Evolutionary conservation across 2,329 filamentous ascomycete genomes (phyloP), one percentile per base, ranked within the genome.

Genomic region (Aotearoamyces nothofagi): DNA sequence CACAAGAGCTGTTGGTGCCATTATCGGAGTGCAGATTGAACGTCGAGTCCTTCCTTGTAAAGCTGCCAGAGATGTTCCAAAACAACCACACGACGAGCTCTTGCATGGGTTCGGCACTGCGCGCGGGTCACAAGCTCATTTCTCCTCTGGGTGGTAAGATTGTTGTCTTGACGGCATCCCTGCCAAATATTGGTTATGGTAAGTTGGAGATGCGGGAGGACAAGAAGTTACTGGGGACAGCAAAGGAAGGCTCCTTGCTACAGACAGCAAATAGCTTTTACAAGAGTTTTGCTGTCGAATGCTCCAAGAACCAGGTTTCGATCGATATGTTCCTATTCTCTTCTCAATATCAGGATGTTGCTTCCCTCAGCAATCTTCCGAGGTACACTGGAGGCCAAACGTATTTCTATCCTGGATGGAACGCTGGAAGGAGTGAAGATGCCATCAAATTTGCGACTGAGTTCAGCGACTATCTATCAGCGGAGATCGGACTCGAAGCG

Each of bases 301-400:
- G 90, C 56, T 94, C 86, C 20, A 98, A 98, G 62, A 92, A 92
- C 42, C 90, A 98, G 55, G 90, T 98, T 15, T 96, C 86, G 0
- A 84, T 98, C 41, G 86, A 94, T 52, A 94, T 94, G 86, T 94
- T 94, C 61, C 63, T 94, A 28, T 94, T 93, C 58, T 90, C 82
- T 4, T 86, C 83, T 10, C 81, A 90, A 50, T 94, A 98, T 53
- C 90, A 96, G 55, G 90, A 98, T 51, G 90, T 98, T 29, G 90
- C 90, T 4, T 93, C 86, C 17, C 64, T 98, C 30, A 93, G 84
- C 62, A 94, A 94, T 53, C 64, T 98, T 27, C 90, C 90, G 26
- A 68, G 90, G 43, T 98, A 96, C 51, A 96, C 90, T 14, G 90
- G 87, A 52, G 90, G 90, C 13, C 90, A 96, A 52, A 98, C 90